A percentile compares a stretch with the other conserved stretches of the same genome.
Evolutionary conservation across 768 basidiomycete genomes (phyloP).

Genomic region (Lactarius indigo): DNA sequence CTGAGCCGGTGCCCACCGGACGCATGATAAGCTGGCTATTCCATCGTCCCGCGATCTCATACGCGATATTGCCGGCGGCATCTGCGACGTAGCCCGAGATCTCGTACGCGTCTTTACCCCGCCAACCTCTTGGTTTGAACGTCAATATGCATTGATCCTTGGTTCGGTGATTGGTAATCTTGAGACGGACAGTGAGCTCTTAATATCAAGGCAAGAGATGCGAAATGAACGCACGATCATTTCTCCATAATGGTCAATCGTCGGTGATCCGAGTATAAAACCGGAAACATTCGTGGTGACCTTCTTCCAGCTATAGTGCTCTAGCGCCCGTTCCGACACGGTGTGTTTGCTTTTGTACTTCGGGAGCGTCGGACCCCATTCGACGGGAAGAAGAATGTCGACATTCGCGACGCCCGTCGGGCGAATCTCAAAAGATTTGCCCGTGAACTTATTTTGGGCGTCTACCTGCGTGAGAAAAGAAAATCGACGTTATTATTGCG

Average conservation of each 20-base stretch:
- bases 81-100: slow-evolving; percentile 84
- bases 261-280: slow-evolving; percentile 79
- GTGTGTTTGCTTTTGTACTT: slow-evolving; percentile 36
- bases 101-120: slow-evolving; percentile 87
- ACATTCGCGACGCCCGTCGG: slow-evolving; percentile 94
- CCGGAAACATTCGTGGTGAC: slow-evolving; percentile 89
- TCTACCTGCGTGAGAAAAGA: slow-evolving; percentile 58
- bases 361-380: slow-evolving; percentile 61
- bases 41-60: slow-evolving; percentile 95
- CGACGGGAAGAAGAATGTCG: slow-evolving; percentile 71
- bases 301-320: slow-evolving; percentile 96
- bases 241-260: slow-evolving; percentile 72
- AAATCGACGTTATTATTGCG: not conserved
- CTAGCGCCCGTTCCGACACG: slow-evolving; percentile 48
- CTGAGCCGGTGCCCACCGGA: slow-evolving; percentile 52
- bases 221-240: slow-evolving; percentile 67
- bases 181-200: slow-evolving; percentile 6
- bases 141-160: slow-evolving; percentile 83
- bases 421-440: slow-evolving; percentile 93
- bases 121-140: slow-evolving; percentile 96
- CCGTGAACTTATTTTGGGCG: slow-evolving; percentile 95
- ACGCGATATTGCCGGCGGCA: slow-evolving; percentile 56
- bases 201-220: not conserved
- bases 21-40: slow-evolving; percentile 91
- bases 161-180: slow-evolving; percentile 89